Conservation (phyloP, 2,329 filamentous ascomycete genomes). For the Aspergillus phoenicis region DNA sequence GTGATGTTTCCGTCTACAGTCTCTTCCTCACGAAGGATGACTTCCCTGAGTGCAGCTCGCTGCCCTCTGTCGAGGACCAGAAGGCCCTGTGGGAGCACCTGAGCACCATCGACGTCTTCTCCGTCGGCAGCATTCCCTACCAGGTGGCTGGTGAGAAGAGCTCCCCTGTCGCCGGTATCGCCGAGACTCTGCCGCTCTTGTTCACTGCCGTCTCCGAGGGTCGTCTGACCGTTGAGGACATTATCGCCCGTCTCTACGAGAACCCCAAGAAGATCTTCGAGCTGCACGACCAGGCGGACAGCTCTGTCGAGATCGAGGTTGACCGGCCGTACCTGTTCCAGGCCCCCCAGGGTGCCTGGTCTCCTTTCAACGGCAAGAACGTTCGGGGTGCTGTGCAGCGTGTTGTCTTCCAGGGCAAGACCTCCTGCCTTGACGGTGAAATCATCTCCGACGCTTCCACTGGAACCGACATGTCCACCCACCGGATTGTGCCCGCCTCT, state of each 20-base stretch:
- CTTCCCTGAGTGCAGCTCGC: constrained; percentile 65
- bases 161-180: constrained; percentile 67
- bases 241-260: constrained; percentile 70
- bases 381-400: constrained; percentile 72
- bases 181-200: constrained; percentile 72
- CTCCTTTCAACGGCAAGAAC: constrained; percentile 69
- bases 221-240: constrained; percentile 71
- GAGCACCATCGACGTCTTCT: constrained; percentile 75
- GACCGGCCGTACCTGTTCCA: constrained; percentile 68
- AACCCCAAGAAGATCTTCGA: constrained; percentile 82
- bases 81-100: constrained; percentile 74
- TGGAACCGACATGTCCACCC: constrained; percentile 76
- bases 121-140: constrained; percentile 75
- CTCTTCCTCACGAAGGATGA: constrained; percentile 74
- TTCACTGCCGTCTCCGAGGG: constrained; percentile 76
- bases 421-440: constrained; percentile 73
- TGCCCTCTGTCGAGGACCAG: constrained; percentile 70
- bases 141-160: constrained; percentile 66
- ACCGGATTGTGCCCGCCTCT: constrained; percentile 56
- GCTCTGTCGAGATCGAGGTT: constrained; percentile 73
- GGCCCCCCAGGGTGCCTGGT: constrained; percentile 57
- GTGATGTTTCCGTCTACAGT: constrained; percentile 78
- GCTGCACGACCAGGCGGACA: constrained; percentile 75
- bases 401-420: constrained; percentile 74
- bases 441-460: constrained; percentile 58